Evolutionary conservation across 2,329 filamentous ascomycete species (phyloP), one percentile per base, ranked within the genome.

Genomic region (Onygenales sp.): DNA sequence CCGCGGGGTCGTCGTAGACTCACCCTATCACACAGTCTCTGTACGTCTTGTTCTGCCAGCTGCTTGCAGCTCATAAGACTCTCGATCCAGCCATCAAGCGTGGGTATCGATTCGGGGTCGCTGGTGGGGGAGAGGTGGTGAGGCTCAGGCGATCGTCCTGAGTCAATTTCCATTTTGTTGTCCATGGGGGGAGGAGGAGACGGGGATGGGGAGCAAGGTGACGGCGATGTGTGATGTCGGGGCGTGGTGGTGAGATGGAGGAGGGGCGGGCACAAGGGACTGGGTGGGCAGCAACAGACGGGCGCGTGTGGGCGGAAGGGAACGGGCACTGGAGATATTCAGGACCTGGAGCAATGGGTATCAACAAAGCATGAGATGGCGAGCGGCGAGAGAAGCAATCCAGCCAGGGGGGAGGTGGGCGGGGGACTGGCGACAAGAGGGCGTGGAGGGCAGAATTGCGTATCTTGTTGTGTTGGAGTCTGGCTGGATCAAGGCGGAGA

Each of bases 51-150:
- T 78, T 98, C 93, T 57, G 88, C 84, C 72, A 98, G 80, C 80
- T 97, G 93, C 79, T 98, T 98, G 87, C 93, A 98, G 69, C 76
- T 84, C 92, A 98, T 97, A 75, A 98, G 79, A 77, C 82, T 91
- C 80, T 96, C 92, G 70, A 98, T 97, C 93, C 93, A 98, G 68
- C 91, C 90, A 71, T 98, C 93, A 59, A 98, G 80, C 57, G 89
- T 95, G 57, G 87, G 84, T 77, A 95, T 93, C 63, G 90, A 89
- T 57, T 91, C 85, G 53, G 92, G 87, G 76, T 97, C 93, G 66
- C 83, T 80, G 53, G 83, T 77, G 50, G 89, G 83, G 56, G 86
- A 83, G 64, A 95, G 74, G 68, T 86, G 86, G 69, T 88, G 81
- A 60, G 83, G 81, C 69, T 87, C 84, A 60, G 90, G 87, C 66